Conservation (phyloP, 2,329 filamentous ascomycete genomes). For the Sphaceloma murrayae region DNA sequence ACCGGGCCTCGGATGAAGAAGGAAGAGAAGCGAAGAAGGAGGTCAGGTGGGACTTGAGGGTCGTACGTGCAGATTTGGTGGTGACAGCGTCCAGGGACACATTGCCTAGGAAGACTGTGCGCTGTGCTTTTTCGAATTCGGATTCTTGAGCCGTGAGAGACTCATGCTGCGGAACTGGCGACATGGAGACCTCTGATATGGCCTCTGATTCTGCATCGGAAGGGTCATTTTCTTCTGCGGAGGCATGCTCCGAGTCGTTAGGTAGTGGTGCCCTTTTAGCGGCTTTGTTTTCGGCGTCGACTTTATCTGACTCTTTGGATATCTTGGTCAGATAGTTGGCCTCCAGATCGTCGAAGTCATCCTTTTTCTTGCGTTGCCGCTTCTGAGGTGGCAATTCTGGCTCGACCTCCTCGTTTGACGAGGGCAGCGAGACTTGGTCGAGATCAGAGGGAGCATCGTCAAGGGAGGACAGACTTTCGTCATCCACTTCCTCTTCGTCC, state of each 20-base stretch:
- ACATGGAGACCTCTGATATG: constrained; percentile 35
- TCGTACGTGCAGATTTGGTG: constrained; percentile 71
- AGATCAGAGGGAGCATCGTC: constrained; percentile 23
- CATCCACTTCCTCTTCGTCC: constrained; percentile 27
- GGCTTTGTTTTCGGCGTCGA: constrained; percentile 10
- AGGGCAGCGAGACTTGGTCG: constrained; percentile 24
- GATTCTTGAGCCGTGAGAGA: constrained; percentile 33
- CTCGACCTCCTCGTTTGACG: constrained; percentile 28
- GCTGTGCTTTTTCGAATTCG: constrained; percentile 66
- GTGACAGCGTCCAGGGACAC: constrained; percentile 75
- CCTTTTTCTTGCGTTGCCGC: constrained; percentile 50
- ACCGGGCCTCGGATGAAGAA: constrained; percentile 38
- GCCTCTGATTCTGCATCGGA: constrained; percentile 32
- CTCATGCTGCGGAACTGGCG: constrained; percentile 51
- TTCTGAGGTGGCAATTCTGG: constrained; percentile 27
- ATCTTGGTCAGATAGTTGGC: constrained; percentile 54
- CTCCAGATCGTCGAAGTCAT: constrained; percentile 22
- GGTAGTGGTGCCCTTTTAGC: constrained; percentile 22
- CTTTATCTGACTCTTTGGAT: constrained; percentile 36
- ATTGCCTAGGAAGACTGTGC: constrained; percentile 89
- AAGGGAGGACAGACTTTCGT: constrained; percentile 23
- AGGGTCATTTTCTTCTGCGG: constrained; percentile 23
- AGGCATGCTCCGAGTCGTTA: constrained; percentile 22
- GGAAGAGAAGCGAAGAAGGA: constrained; percentile 55
- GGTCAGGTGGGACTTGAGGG: constrained; percentile 64